Evolutionary conservation across 2,329 filamentous ascomycete species (phyloP).

Genomic region (Lasiodiplodia theobromae): DNA sequence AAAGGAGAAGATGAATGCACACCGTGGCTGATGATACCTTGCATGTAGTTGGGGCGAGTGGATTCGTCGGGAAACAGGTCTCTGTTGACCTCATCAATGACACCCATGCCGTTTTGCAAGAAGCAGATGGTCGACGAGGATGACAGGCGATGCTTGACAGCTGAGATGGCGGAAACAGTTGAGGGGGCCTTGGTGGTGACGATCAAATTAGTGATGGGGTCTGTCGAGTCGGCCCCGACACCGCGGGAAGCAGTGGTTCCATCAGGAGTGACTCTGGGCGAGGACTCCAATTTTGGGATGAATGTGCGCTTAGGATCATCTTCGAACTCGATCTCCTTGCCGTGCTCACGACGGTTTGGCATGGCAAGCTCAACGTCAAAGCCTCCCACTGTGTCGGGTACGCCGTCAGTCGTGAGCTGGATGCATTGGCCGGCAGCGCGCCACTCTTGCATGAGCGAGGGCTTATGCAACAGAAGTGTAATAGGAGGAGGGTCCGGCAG

Average conservation of each 20-base stretch:
- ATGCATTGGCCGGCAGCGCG: constrained; percentile 52
- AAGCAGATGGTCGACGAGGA: constrained; percentile 75
- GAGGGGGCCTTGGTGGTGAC: constrained; percentile 77
- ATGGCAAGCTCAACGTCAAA: constrained; percentile 55
- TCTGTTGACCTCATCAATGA: constrained; percentile 78
- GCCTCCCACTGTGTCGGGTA: constrained; percentile 48
- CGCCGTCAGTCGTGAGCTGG: constrained; percentile 54
- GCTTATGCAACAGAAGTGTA: constrained; percentile 77
- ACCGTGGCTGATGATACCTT: constrained; percentile 71
- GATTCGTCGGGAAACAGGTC: constrained; percentile 71
- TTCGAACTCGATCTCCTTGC: constrained; percentile 39
- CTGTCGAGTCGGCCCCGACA: constrained; percentile 35
- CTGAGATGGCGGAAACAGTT: constrained; percentile 70
- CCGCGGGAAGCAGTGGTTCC: constrained; percentile 22
- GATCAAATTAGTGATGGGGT: constrained; percentile 75
- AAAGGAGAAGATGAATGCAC: constrained; percentile 58
- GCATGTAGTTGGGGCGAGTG: constrained; percentile 75
- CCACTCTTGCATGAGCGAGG: constrained; percentile 55
- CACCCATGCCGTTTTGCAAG: constrained; percentile 81
- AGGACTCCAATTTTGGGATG: not conserved
- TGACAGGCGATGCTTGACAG: constrained; percentile 72
- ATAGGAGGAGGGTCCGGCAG: constrained; percentile 71
- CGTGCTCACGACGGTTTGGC: constrained; percentile 46
- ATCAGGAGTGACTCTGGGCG: not conserved
- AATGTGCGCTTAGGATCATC: constrained; percentile 12